Percentiles rank a stretch among this genome's conserved stretches.
Evolutionary conservation across 345 rosid genomes (phyloP).

Genomic region (Rhodamnia rubescens): DNA sequence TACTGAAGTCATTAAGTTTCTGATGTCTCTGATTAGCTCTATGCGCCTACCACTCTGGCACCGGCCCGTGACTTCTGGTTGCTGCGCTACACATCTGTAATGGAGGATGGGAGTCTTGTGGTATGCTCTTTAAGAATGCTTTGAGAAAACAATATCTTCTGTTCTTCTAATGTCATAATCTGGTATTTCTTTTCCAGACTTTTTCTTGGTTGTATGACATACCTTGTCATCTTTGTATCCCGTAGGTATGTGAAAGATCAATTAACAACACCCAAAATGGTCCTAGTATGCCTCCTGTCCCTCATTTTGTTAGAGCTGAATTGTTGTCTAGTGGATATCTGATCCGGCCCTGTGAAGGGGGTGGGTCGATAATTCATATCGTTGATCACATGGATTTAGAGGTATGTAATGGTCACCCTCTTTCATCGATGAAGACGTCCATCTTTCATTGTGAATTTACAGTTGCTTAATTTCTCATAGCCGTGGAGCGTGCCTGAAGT

Average conservation of each 20-base stretch:
- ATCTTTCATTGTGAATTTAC: not conserved
- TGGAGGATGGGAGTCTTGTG: slow-evolving; percentile 99
- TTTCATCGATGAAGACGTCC: not conserved
- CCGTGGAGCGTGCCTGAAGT: slow-evolving; percentile 99
- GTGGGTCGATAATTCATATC: slow-evolving; percentile 89
- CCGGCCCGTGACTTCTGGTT: slow-evolving; percentile 99
- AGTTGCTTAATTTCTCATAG: slow-evolving; percentile 15
- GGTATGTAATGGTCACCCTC: slow-evolving; percentile 29
- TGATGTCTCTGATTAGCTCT: slow-evolving; percentile 36
- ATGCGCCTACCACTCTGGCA: slow-evolving; percentile 95
- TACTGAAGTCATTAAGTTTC: not conserved
- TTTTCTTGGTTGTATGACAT: not conserved
- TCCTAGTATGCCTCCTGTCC: slow-evolving; percentile 91
- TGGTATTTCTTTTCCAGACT: not conserved
- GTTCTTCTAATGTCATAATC: not conserved
- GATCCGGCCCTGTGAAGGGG: slow-evolving; percentile 97
- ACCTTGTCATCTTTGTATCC: not conserved
- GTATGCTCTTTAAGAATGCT: slow-evolving; percentile 19
- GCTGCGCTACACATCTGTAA: slow-evolving; percentile 85
- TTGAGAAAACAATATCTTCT: not conserved
- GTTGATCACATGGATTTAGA: slow-evolving; percentile 94
- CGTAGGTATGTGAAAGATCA: slow-evolving; percentile 81
- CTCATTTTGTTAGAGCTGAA: slow-evolving; percentile 88
- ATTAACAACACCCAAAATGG: slow-evolving; percentile 92
- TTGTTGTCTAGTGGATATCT: slow-evolving; percentile 88